These are phyloP conservation scores for Nothophaeocryptopus gaeumannii DNA, from an alignment of 2,329 filamentous ascomycete species.

Conservation along the genomic window DNA sequence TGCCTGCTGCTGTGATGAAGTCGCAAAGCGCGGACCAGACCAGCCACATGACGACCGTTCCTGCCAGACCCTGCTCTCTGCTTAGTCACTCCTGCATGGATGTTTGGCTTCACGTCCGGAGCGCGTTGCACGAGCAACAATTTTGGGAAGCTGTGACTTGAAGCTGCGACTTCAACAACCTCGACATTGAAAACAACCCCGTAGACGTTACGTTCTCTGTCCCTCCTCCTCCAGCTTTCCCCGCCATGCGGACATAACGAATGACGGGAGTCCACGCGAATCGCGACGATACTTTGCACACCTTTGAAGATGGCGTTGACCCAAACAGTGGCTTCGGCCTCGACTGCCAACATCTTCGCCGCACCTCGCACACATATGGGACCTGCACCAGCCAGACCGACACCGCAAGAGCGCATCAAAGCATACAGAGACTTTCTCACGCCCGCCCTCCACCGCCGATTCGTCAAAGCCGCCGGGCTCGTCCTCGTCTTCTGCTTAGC, in stretches of 20 bases:
- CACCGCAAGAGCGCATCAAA: constrained; percentile 44
- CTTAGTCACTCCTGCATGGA: no score
- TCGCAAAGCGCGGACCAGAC: neutral
- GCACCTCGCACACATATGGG: neutral
- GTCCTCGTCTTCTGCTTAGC: constrained; percentile 70
- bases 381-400: constrained; percentile 32
- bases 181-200: no score
- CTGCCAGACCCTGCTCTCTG: no score
- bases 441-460: constrained; percentile 80
- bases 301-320: neutral
- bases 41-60: neutral
- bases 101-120: no score
- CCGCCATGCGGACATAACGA: no score
- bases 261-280: no score
- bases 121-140: no score
- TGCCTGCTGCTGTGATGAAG: neutral
- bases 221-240: no score
- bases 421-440: constrained; percentile 88
- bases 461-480: constrained; percentile 71
- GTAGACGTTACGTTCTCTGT: no score
- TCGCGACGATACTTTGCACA: no score
- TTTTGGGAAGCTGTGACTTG: no score
- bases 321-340: neutral
- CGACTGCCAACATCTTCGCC: neutral
- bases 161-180: no score